Conservation (phyloP, 495 filamentous ascomycete species). For the Aspergillus sparsus region DNA sequence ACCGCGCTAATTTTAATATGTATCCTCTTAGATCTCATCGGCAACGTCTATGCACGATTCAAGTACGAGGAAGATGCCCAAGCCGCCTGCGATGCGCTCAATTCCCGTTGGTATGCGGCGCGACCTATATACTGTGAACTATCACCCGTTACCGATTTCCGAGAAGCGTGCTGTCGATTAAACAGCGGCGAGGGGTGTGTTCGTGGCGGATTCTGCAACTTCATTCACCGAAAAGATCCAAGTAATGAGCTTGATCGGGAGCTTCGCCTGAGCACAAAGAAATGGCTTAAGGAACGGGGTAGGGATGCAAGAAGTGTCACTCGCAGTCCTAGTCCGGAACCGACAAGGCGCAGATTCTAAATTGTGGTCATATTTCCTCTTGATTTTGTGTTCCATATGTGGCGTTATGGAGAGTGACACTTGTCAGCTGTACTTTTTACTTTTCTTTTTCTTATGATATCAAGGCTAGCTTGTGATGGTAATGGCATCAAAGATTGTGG, state of each 20-base stretch:
- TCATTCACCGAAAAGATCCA: slow-evolving; percentile 97
- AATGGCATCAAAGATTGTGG: slow-evolving; percentile 19
- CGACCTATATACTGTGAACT: slow-evolving; percentile 98
- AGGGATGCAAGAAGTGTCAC: slow-evolving; percentile 80
- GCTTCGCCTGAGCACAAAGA: slow-evolving; percentile 83
- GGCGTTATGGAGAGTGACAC: slow-evolving; percentile 35
- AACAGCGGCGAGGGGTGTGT: slow-evolving; percentile 96
- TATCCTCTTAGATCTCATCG: slow-evolving; percentile 73
- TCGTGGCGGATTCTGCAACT: slow-evolving; percentile 96
- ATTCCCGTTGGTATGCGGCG: slow-evolving; percentile 94
- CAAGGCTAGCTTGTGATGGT: slow-evolving; percentile 22
- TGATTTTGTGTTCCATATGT: slow-evolving; percentile 19
- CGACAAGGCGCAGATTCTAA: slow-evolving; percentile 67
- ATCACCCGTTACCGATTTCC: slow-evolving; percentile 94
- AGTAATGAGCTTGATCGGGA: slow-evolving; percentile 84
- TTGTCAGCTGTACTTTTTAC: slow-evolving; percentile 23
- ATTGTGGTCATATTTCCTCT: slow-evolving; percentile 13
- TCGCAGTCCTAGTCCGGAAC: slow-evolving; percentile 75
- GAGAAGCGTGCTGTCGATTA: slow-evolving; percentile 94
- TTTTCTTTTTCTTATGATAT: slow-evolving; percentile 26
- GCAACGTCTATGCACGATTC: slow-evolving; percentile 99
- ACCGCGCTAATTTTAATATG: slow-evolving; percentile 24
- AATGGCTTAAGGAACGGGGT: slow-evolving; percentile 87
- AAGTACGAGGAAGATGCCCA: slow-evolving; percentile 99
- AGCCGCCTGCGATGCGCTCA: slow-evolving; percentile 88